Percentiles rank a stretch among this genome's conserved stretches.
These are phyloP conservation scores for Venturia pyrina DNA, from an alignment of 2,329 filamentous ascomycete genomes.

Conservation along the genomic window DNA sequence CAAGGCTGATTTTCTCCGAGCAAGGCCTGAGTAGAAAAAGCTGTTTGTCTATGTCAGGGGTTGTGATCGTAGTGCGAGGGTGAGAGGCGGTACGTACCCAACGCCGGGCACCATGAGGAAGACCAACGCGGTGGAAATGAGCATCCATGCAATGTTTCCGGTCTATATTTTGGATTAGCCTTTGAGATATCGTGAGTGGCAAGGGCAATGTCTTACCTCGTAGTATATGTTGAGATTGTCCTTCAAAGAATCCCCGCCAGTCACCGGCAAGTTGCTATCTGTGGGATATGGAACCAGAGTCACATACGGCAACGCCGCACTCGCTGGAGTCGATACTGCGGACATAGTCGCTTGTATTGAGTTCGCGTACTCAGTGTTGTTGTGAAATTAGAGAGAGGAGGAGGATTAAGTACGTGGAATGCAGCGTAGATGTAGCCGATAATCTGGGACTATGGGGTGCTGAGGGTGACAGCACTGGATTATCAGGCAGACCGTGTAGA, in stretches of 20 bases:
- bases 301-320: constrained; percentile 19
- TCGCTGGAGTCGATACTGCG: constrained; percentile 1
- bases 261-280: constrained; percentile 49
- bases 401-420: not conserved
- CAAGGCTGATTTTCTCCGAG: constrained; percentile 78
- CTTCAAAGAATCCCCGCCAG: constrained; percentile 55
- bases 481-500: not conserved
- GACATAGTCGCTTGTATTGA: not conserved
- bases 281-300: constrained; percentile 37
- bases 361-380: not conserved
- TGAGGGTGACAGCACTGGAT: not conserved
- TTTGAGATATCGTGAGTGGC: constrained; percentile 12
- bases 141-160: constrained; percentile 75
- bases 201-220: constrained; percentile 43
- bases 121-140: constrained; percentile 67
- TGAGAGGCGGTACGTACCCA: constrained; percentile 38
- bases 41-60: constrained; percentile 29
- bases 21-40: constrained; percentile 89
- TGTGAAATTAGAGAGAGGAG: not conserved
- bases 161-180: constrained; percentile 37
- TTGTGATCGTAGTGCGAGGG: not conserved
- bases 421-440: too few species aligned
- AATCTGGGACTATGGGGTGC: not conserved
- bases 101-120: constrained; percentile 90
- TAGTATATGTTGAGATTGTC: constrained; percentile 80